Conservation (phyloP, 2,329 filamentous ascomycete species). For the Claviceps monticola region DNA sequence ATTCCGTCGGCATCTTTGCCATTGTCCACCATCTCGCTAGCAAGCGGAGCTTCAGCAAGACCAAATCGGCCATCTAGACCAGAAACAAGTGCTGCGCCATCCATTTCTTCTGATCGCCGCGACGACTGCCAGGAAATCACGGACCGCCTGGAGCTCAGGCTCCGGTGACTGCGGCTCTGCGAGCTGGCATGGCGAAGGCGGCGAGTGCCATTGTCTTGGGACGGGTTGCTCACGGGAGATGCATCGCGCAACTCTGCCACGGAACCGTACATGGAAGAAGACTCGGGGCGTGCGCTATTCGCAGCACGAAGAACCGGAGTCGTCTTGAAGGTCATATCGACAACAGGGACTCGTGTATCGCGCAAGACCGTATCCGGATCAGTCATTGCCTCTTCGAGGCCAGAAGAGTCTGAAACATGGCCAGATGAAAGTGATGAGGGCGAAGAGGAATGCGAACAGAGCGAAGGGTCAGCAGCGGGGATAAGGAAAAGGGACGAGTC, state of each 20-base stretch:
- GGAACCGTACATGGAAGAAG: constrained; percentile 24
- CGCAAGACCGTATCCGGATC: constrained; percentile 8
- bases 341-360: constrained; percentile 3
- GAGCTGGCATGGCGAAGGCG: constrained; percentile 21
- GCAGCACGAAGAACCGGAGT: constrained; percentile 22
- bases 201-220: constrained; percentile 17
- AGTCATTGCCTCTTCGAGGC: constrained; percentile 16
- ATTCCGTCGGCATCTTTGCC: constrained; percentile 23
- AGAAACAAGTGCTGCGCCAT: constrained; percentile 35
- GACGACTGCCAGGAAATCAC: constrained; percentile 18
- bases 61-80: constrained; percentile 41
- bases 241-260: constrained; percentile 22
- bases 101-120: constrained; percentile 33
- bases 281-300: constrained; percentile 13
- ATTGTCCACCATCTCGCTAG: constrained; percentile 30
- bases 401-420: constrained; percentile 9
- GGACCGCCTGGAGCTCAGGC: constrained; percentile 20
- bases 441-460: constrained; percentile 6
- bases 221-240: constrained; percentile 22
- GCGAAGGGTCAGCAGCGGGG: not conserved
- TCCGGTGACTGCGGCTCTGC: constrained; percentile 14
- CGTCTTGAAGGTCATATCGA: constrained; percentile 22
- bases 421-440: constrained; percentile 6
- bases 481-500: not conserved
- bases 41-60: constrained; percentile 32